These are phyloP conservation scores for Vigna unguiculata DNA, from an alignment of 306 rosid genomes.

Conservation along the genomic window DNA sequence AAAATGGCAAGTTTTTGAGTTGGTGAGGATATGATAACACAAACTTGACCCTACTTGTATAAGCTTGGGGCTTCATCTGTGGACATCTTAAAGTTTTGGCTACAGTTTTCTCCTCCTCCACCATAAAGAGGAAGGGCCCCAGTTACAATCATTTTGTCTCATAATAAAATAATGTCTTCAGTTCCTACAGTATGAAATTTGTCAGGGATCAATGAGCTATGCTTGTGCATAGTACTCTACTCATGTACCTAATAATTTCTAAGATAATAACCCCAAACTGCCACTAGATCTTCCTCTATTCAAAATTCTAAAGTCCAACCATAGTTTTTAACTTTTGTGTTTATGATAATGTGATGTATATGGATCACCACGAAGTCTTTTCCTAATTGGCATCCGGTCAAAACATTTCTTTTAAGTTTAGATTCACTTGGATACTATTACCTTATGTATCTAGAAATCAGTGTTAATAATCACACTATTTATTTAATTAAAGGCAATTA, in stretches of 20 bases:
- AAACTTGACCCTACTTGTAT: neutral
- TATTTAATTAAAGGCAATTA: no score
- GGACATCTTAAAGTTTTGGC: neutral
- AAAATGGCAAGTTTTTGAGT: neutral
- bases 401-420: no score
- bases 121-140: slow-evolving; percentile 13
- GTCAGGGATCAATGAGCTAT: no score
- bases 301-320: neutral
- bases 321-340: neutral
- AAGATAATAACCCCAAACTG: neutral
- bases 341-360: no score
- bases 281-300: neutral
- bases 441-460: no score
- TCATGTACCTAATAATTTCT: neutral
- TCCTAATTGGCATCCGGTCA: no score
- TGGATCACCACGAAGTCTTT: no score
- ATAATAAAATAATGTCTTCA: neutral
- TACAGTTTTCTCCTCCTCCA: neutral
- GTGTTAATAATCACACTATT: no score
- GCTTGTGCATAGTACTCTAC: neutral
- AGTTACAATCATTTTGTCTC: slow-evolving; percentile 7
- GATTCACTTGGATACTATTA: no score
- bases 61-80: neutral
- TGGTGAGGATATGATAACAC: neutral
- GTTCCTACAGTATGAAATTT: neutral